Conservation (phyloP, 306 rosid genomes). For the Pachyrhizus erosus region DNA sequence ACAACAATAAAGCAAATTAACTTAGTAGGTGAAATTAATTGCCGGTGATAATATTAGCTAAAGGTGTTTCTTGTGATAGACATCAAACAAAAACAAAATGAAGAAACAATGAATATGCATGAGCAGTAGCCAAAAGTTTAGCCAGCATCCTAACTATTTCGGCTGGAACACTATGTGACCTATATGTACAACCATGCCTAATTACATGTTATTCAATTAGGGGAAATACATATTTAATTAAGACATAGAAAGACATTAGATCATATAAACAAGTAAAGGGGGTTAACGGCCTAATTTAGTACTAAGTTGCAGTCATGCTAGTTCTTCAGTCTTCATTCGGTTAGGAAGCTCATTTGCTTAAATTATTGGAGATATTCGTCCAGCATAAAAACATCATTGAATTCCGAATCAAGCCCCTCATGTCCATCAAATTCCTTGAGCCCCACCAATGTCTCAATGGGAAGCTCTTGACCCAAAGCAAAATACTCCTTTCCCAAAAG, state of each 20-base stretch:
- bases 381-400: conserved; percentile 40
- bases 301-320: conserved; percentile 23
- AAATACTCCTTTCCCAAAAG: conserved; percentile 36
- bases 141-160: conserved; percentile 11
- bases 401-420: conserved; percentile 58
- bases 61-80: neutral
- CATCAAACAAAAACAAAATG: neutral
- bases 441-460: conserved; percentile 65
- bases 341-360: conserved; percentile 15
- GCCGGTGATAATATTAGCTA: neutral
- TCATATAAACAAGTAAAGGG: conserved; percentile 5
- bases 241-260: neutral
- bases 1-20: neutral
- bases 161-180: conserved; percentile 14
- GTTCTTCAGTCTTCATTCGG: neutral
- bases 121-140: neutral
- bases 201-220: conserved; percentile 22
- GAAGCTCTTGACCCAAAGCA: conserved; percentile 36
- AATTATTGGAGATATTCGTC: conserved; percentile 34
- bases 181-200: conserved; percentile 31
- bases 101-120: conserved; percentile 1
- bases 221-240: neutral
- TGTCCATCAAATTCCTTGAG: conserved; percentile 66
- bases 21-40: neutral
- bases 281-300: neutral